Base-by-base conservation (phyloP, 192 early-diverging fungal species). In the Oehlia diaphana region DNA sequence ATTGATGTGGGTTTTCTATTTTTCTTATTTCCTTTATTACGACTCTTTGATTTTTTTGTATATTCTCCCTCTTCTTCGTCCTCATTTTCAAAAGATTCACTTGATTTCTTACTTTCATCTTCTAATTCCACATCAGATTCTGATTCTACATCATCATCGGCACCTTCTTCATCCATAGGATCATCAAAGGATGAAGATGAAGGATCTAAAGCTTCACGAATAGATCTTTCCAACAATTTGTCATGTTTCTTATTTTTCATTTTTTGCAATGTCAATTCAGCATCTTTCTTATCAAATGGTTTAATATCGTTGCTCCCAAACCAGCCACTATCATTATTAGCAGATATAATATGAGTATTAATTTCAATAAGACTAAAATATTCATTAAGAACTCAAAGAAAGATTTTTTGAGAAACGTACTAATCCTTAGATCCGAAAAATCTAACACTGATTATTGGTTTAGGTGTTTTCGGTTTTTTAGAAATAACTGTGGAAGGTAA, bases 371-470 rank as follows among this genome's bases (percentile, higher is more conserved):
- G 6, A 58, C 14, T 21, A 74, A 62, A 12, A 19, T 49, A 42
- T 42, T 42, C 39, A 8, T 42, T 42, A 42, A 42, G 5, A 10
- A 53, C 21, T n/a, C 12, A 21, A 31, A 58, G 21, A 58, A 33
- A 58, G 65, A 47, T 12, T 47, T 47, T 12, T 47, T 47, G 44
- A 77, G 66, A 77, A 14, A 85, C 86, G 75, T 84, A 87, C 86
- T 85, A 87, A 80, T 87, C 84, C 47, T 69, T 79, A 58, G 84
- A 79, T 10, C 86, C 86, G 76, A 82, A 87, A 63, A 86, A 87
- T 31, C 80, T 74, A 21, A 87, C 86, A 12, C 84, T 83, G 71
- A 79, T 85, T 50, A 82, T 49, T 49, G 79, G 81, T n/a, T 72
- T 71, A 44, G 85, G 79, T 3, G 76, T 58, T 77, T 87, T 87